Evolutionary conservation across 2,329 filamentous ascomycete species (phyloP), one percentile per base, ranked within the genome.

Genomic region (Cladosporium austrohemisphaericum): DNA sequence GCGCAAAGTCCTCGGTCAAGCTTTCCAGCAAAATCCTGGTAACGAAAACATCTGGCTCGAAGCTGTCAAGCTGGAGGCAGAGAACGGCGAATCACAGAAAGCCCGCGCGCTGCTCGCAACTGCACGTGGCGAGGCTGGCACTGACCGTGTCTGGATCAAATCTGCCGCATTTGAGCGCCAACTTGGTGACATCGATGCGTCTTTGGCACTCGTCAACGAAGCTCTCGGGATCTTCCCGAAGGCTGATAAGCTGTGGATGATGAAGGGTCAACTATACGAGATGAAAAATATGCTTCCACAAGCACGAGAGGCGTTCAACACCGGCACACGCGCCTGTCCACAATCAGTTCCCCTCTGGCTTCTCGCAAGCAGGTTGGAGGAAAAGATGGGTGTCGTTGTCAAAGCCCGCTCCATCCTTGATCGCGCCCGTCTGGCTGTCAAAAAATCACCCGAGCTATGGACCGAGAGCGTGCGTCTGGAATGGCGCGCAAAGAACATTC

Each of bases 11-110:
- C 80, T 98, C 13, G 92, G 84, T 22, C 82, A 85, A 55, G 93
- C 92, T 4, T 98, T 98, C 76, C 85, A 92, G 59, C 88, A 95
- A 65, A 94, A 97, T 60, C 89, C 89, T 1, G 91, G 94, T 67
- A 96, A 95, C 70, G 93, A 98, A 68, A 90, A 97, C 66, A 96
- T 98, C 57, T 98, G 93, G 86, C 83, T 96, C 40, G 88, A 91
- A 13, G 93, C 93, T 37, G 93, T 98, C 57, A 95, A 96, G 68
- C 81, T 98, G 23, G 93, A 98, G 70, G 89, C 93, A 1, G 91
- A 97, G 62, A 92, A 89, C 53, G 80, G 84, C 35, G 83, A 95
- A 61, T 84, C 81, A 32, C 86, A 90, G 29, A 83, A 93, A 64
- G 93, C 93, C 1, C 79, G 91, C 36, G 81, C 86, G 53, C 80